phyloP scores from a whole-genome alignment of 495 filamentous ascomycete genomes.

The Durotheca rogersii region DNA sequence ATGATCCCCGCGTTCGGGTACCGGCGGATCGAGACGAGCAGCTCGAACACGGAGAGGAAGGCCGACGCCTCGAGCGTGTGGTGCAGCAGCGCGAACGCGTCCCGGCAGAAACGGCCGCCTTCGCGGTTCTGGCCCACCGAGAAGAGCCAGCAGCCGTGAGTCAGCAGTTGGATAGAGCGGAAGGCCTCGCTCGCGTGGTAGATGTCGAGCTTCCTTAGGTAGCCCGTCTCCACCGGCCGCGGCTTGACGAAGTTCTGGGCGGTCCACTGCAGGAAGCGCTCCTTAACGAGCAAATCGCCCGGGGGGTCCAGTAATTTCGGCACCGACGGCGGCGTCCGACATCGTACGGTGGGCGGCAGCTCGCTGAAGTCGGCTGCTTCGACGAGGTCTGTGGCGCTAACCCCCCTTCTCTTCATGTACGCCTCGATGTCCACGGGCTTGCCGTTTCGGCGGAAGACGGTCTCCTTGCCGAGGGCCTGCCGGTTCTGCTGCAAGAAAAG shows the following conservation, averaged over 20 bases:
- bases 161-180: conserved; percentile 28
- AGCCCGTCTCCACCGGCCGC: conserved; percentile 26
- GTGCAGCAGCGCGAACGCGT: conserved; percentile 27
- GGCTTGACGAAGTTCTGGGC: conserved; percentile 31
- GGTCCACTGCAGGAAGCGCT: conserved; percentile 34
- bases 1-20: conserved; percentile 35
- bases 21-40: conserved; percentile 28
- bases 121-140: conserved; percentile 31
- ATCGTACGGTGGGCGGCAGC: conserved; percentile 38
- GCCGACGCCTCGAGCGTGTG: conserved; percentile 32
- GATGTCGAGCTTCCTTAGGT: conserved; percentile 26
- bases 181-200: conserved; percentile 33
- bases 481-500: conserved; percentile 39
- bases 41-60: conserved; percentile 33
- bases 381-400: conserved; percentile 38
- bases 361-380: conserved; percentile 36
- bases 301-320: conserved; percentile 26
- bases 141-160: conserved; percentile 37
- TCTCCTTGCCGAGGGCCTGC: conserved; percentile 40
- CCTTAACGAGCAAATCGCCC: conserved; percentile 30
- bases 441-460: conserved; percentile 39
- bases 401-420: conserved; percentile 40
- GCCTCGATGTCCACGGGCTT: conserved; percentile 38
- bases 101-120: conserved; percentile 26
- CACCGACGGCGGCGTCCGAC: conserved; percentile 38